Base-by-base conservation (phyloP, 495 filamentous ascomycete genomes). In the Neurospora sp. region DNA sequence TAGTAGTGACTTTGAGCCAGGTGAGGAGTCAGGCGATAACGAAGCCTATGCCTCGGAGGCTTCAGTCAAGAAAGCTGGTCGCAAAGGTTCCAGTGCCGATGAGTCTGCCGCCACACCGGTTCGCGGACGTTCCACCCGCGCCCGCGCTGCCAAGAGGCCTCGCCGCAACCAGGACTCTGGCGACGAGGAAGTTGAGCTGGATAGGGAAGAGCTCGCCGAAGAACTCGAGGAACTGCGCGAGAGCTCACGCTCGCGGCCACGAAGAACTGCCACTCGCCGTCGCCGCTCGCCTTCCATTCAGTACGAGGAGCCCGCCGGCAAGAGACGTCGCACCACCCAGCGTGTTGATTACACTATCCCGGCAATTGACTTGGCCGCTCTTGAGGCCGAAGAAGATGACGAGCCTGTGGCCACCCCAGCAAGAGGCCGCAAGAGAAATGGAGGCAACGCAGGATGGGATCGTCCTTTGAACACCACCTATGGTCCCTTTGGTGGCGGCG, bases 401-500 rank as follows among this genome's bases (percentile, higher is more conserved):
- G 84, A 85, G 35, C 82, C 89, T 5, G 83, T 86, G 35, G 86
- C 89, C 3, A 93, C 92, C 12, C 93, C 92, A 35, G 91, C 90
- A 35, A 90, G 90, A 73, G 86, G 87, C 74, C 88, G 86, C 65
- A 86, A 86, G 53, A 89, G 87, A 48, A 83, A 80, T 68, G 82
- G 77, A 69, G 86, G 85, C 42, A 84, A 78, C 46, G 82, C 84
- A 39, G 79, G 79, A 44, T 94, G 87, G 90, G 89, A 93, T 71
- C 90, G 92, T 73, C 91, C 85, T 72, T 85, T 98, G 11, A 95
- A 95, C 77, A 91, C 92, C 27, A 96, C 93, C 4, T 90, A 88
- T 79, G 96, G 96, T 12, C 95, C 96, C 1, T 97, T 99, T 82
- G 96, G 96, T 74, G 96, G 96, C 68, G 89, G 89, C 69, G 91